phyloP scores from a whole-genome alignment of 2,329 filamentous ascomycete genomes.

The Microdochium bolleyi region DNA sequence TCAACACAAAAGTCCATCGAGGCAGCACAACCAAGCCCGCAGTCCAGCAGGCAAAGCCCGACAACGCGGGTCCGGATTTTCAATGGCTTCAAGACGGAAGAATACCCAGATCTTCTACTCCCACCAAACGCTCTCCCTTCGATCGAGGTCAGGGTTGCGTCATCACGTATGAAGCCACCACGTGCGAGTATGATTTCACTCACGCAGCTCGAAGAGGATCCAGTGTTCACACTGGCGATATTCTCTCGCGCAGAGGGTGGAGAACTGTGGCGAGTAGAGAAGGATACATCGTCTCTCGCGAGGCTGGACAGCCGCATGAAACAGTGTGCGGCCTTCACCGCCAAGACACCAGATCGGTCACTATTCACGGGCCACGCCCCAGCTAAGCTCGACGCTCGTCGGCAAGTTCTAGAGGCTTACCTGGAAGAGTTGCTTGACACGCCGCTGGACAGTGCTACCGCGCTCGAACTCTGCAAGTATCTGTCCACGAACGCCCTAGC shows the following conservation, averaged over 20 bases:
- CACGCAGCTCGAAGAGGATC: constrained; percentile 79
- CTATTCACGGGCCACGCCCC: constrained; percentile 91
- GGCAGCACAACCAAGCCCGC: constrained; percentile 16
- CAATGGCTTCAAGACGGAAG: constrained; percentile 72
- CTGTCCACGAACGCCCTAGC: constrained; percentile 62
- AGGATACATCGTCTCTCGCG: constrained; percentile 75
- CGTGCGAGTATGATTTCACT: constrained; percentile 75
- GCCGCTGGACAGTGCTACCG: constrained; percentile 67
- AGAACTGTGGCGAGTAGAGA: constrained; percentile 92
- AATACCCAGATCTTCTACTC: constrained; percentile 78
- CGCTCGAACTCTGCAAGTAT: constrained; percentile 78
- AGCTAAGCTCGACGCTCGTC: constrained; percentile 82
- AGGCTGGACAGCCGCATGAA: constrained; percentile 77
- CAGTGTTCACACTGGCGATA: constrained; percentile 85
- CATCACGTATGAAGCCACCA: constrained; percentile 90
- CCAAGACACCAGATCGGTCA: constrained; percentile 72
- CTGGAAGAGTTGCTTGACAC: constrained; percentile 81
- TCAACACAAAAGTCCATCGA: background rate
- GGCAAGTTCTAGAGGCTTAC: constrained; percentile 73
- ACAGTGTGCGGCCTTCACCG: constrained; percentile 62
- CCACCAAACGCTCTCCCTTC: constrained; percentile 83
- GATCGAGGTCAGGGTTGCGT: constrained; percentile 80
- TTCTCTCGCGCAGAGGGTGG: constrained; percentile 66
- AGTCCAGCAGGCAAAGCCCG: constrained; percentile 27
- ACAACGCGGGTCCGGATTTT: constrained; percentile 51